Conservation (phyloP, 2,329 filamentous ascomycete species). For the Scytalidium sp. region DNA sequence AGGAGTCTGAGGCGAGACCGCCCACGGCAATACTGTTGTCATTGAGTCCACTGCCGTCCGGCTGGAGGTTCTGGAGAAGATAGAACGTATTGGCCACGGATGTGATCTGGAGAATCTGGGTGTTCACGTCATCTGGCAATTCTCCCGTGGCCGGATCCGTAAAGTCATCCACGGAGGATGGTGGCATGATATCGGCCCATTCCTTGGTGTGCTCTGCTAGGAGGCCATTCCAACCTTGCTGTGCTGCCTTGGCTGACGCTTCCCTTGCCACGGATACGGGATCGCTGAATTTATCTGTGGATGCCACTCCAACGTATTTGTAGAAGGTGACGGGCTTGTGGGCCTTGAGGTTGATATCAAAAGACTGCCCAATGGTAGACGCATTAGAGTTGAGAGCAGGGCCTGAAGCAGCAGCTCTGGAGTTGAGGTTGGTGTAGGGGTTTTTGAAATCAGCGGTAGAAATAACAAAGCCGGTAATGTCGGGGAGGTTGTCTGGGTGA, state of each 20-base stretch:
- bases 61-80: conserved; percentile 45
- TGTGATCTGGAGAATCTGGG: conserved; percentile 50
- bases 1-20: conserved; percentile 64
- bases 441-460: conserved; percentile 41
- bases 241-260: conserved; percentile 48
- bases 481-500: conserved; percentile 55
- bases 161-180: conserved; percentile 62
- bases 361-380: conserved; percentile 63
- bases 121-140: conserved; percentile 55
- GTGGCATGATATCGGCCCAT: conserved; percentile 60
- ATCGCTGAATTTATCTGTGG: conserved; percentile 62
- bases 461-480: conserved; percentile 60
- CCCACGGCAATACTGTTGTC: conserved; percentile 66
- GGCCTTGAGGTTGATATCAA: conserved; percentile 48
- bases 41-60: conserved; percentile 52
- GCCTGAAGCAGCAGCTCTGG: conserved; percentile 18
- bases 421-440: conserved; percentile 32
- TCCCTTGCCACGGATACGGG: conserved; percentile 51
- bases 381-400: conserved; percentile 51
- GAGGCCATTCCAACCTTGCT: conserved; percentile 52
- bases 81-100: conserved; percentile 54
- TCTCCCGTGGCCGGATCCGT: conserved; percentile 51
- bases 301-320: conserved; percentile 68
- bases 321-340: conserved; percentile 53
- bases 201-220: conserved; percentile 55